Conservation (phyloP, 78 protist genomes). For the Guillardia theta region DNA sequence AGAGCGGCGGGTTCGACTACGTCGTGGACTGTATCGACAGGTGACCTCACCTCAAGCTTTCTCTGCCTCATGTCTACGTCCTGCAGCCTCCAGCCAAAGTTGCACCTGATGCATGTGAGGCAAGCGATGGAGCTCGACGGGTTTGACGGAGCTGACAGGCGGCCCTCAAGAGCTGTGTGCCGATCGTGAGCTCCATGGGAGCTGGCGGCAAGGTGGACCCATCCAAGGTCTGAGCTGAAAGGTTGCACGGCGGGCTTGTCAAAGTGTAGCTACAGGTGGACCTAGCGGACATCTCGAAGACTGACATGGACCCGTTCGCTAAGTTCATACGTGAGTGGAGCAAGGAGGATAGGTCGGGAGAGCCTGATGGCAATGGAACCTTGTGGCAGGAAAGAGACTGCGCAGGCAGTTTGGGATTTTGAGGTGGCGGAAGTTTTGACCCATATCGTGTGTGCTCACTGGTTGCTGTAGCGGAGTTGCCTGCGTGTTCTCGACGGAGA, state of each 20-base stretch:
- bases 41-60: not conserved
- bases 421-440: not conserved
- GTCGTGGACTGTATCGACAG: constrained; percentile 30
- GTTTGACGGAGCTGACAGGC: not conserved
- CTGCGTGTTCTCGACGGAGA: not conserved
- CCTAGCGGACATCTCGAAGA: not conserved
- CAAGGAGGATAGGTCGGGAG: not conserved
- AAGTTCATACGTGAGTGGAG: not conserved
- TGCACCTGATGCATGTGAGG: not conserved
- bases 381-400: not conserved
- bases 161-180: not conserved
- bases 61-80: not conserved
- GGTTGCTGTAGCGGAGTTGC: not conserved
- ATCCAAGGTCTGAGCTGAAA: not conserved
- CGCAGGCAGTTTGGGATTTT: constrained; percentile 15
- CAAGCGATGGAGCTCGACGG: not conserved
- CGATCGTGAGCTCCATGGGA: constrained; percentile 32
- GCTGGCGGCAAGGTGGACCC: constrained; percentile 33
- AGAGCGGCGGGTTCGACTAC: constrained; percentile 29
- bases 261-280: not conserved
- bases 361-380: not conserved
- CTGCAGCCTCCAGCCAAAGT: constrained; percentile 27
- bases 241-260: not conserved
- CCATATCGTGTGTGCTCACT: not conserved
- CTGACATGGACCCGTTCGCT: constrained; percentile 8